Evolutionary conservation across 768 basidiomycete genomes (phyloP).

Genomic region (Rhodosporidiobolus sp.): DNA sequence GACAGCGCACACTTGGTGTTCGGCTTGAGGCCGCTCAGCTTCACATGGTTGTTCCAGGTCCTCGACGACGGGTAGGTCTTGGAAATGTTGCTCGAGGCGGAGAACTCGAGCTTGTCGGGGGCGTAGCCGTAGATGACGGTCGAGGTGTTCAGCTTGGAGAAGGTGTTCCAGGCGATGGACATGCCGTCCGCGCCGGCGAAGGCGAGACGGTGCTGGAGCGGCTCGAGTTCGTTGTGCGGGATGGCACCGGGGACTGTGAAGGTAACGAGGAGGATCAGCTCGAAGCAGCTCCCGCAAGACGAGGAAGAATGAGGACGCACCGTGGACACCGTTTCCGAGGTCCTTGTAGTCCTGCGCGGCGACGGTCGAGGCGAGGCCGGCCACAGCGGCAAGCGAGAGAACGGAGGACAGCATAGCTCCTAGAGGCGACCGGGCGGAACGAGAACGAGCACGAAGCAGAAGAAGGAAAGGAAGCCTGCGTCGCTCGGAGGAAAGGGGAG

Average conservation of each 20-base stretch:
- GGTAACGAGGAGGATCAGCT: too few species aligned
- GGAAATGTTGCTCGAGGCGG: not conserved
- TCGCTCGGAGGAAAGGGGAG: not conserved
- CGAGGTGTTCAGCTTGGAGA: conserved; percentile 11
- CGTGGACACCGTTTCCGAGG: conserved; percentile 24
- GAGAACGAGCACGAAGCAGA: not conserved
- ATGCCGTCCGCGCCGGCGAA: conserved; percentile 26
- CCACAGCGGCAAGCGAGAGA: not conserved
- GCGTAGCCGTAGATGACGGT: conserved; percentile 12
- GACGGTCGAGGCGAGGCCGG: not conserved
- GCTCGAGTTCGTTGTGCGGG: conserved; percentile 23
- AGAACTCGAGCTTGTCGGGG: conserved; percentile 7
- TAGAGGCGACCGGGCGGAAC: too few species aligned
- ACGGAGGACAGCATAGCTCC: not conserved
- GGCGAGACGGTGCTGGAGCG: conserved; percentile 38
- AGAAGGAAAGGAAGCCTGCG: not conserved
- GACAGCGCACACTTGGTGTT: too few species aligned
- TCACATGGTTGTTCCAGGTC: conserved; percentile 34
- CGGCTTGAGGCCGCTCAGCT: conserved; percentile 16
- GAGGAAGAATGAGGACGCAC: not conserved
- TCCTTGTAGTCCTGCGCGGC: conserved; percentile 1
- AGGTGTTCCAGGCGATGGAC: conserved; percentile 32
- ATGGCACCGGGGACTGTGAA: conserved; percentile 27
- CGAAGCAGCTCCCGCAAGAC: not conserved
- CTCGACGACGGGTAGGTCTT: conserved; percentile 28